A percentile compares a stretch with the other conserved stretches of the same genome.
Evolutionary conservation across 495 filamentous ascomycete genomes (phyloP).

Genomic region (Cudoniella acicularis): DNA sequence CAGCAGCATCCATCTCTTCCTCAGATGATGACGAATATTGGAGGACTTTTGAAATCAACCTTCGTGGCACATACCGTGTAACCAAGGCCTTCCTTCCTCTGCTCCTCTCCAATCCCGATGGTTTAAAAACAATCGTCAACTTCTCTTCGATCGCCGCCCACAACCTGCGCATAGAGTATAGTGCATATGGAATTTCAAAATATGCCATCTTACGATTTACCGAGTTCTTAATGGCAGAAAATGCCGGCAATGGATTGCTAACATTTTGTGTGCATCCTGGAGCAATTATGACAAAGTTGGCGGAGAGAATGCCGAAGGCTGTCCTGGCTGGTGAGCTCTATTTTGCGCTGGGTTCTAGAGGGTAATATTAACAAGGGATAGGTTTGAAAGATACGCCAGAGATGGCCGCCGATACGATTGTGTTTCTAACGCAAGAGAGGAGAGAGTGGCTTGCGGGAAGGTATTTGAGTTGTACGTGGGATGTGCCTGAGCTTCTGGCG

Average conservation of each 20-base stretch:
- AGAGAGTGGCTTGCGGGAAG: slow-evolving; percentile 29
- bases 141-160: background rate
- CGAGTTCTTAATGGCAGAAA: slow-evolving; percentile 28
- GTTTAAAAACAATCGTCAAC: background rate
- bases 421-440: background rate
- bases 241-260: slow-evolving; percentile 39
- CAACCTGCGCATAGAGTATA: background rate
- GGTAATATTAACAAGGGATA: too few species aligned
- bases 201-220: background rate
- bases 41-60: background rate
- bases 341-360: too few species aligned
- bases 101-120: background rate
- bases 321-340: background rate
- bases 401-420: background rate
- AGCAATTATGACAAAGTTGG: slow-evolving; percentile 40
- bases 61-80: background rate
- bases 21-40: background rate
- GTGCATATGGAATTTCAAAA: background rate
- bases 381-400: background rate
- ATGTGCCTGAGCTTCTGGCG: slow-evolving; percentile 36
- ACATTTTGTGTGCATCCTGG: slow-evolving; percentile 45
- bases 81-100: background rate
- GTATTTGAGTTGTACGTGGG: slow-evolving; percentile 36
- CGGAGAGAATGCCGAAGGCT: background rate
- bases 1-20: background rate